Evolutionary conservation across 805 yeast species (phyloP).

Genomic region (Spathaspora passalidarum): DNA sequence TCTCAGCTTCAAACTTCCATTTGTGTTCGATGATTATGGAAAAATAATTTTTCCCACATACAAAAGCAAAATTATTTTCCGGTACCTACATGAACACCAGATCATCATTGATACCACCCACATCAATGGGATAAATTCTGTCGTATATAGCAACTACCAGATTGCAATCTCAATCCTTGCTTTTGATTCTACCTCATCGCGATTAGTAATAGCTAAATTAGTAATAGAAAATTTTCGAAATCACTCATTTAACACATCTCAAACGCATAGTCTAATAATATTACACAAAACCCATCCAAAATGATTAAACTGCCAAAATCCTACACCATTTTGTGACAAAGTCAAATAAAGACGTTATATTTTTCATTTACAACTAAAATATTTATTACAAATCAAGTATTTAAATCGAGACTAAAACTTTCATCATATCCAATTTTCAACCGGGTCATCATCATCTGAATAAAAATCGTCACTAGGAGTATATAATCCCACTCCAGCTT

Average conservation of each 20-base stretch:
- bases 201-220: not conserved
- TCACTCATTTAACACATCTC: not conserved
- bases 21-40: too few relatives aligned
- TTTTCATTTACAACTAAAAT: not conserved
- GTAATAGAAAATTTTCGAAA: not conserved
- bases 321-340: not conserved
- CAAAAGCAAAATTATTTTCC: too few relatives aligned
- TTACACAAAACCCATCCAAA: not conserved
- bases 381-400: constrained; percentile 6
- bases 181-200: not conserved
- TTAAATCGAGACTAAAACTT: not conserved
- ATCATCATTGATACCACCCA: too few relatives aligned
- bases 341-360: not conserved
- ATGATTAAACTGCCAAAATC: not conserved
- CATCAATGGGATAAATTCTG: too few relatives aligned
- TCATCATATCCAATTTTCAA: constrained; percentile 4
- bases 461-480: constrained; percentile 2
- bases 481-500: constrained; percentile 8
- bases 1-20: too few relatives aligned
- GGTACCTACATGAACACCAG: too few relatives aligned
- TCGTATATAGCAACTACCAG: too few relatives aligned
- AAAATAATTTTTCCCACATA: too few relatives aligned
- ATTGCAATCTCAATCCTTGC: too few relatives aligned
- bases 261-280: not conserved
- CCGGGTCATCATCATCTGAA: constrained; percentile 4